Evolutionary conservation across 2,329 filamentous ascomycete species (phyloP).

Genomic region (Diaporthe longicolla): DNA sequence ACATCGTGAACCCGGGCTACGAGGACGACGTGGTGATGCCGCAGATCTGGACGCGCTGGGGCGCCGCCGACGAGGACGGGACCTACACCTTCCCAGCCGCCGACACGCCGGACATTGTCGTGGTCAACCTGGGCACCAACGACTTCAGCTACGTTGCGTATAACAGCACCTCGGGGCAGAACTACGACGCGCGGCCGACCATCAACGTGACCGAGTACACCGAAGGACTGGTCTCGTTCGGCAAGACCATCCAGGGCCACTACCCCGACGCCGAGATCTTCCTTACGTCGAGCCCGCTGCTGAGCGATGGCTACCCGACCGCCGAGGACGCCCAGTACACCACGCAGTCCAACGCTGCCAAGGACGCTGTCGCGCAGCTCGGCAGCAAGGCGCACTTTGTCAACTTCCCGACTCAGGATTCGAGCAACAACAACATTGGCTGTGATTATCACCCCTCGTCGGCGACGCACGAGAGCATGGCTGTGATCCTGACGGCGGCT

Average conservation of each 20-base stretch:
- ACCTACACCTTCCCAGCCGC: slow-evolving; percentile 56
- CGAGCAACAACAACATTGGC: slow-evolving; percentile 51
- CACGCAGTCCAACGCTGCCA: slow-evolving; percentile 53
- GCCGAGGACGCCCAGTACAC: slow-evolving; percentile 55
- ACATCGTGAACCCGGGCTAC: slow-evolving; percentile 51
- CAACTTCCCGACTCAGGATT: slow-evolving; percentile 57
- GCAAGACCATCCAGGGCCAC: slow-evolving; percentile 51
- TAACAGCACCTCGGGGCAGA: slow-evolving; percentile 2
- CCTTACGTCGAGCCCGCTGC: slow-evolving; percentile 57
- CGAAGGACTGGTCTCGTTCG: slow-evolving; percentile 51
- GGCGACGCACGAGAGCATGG: slow-evolving; percentile 50
- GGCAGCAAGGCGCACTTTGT: slow-evolving; percentile 54
- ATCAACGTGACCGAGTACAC: slow-evolving; percentile 49
- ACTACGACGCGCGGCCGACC: slow-evolving; percentile 45
- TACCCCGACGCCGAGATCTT: slow-evolving; percentile 57
- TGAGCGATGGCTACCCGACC: slow-evolving; percentile 56
- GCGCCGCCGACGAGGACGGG: slow-evolving; percentile 55
- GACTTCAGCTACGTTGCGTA: slow-evolving; percentile 55
- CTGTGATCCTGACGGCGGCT: slow-evolving; percentile 39
- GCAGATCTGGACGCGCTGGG: slow-evolving; percentile 58
- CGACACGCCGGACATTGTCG: slow-evolving; percentile 52
- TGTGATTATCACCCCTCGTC: slow-evolving; percentile 60
- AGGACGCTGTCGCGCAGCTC: slow-evolving; percentile 52
- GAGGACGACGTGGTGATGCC: slow-evolving; percentile 56
- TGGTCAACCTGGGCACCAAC: slow-evolving; percentile 61